phyloP scores from a whole-genome alignment of 306 rosid species.

The Phaseolus lunatus region DNA sequence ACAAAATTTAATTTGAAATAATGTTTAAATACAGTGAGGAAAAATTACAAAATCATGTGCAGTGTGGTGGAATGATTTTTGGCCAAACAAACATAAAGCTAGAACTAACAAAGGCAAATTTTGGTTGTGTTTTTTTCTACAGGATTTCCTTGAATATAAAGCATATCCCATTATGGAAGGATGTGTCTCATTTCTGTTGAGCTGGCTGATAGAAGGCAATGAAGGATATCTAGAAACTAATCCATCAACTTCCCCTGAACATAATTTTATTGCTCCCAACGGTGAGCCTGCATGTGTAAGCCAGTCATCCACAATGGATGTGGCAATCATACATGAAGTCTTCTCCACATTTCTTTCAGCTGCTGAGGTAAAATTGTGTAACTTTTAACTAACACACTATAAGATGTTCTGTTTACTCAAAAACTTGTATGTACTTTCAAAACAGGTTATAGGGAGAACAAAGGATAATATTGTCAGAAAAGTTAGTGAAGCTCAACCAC shows the following conservation, averaged over 20 bases:
- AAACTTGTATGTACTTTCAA: neutral
- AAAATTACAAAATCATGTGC: neutral
- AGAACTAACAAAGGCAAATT: slow-evolving; percentile 17
- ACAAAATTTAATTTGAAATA: neutral
- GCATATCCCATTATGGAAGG: slow-evolving; percentile 87
- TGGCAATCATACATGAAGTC: slow-evolving; percentile 71
- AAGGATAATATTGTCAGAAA: slow-evolving; percentile 53
- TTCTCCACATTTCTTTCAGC: slow-evolving; percentile 65
- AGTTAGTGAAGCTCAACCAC: slow-evolving; percentile 54
- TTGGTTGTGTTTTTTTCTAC: slow-evolving; percentile 31
- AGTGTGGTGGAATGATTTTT: neutral
- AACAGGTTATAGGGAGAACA: slow-evolving; percentile 62
- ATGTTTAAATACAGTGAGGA: neutral
- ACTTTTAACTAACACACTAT: slow-evolving; percentile 2
- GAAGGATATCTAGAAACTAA: slow-evolving; percentile 75
- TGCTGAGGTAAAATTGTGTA: slow-evolving; percentile 61
- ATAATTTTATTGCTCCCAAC: slow-evolving; percentile 68
- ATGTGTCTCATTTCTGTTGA: slow-evolving; percentile 73
- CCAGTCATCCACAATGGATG: slow-evolving; percentile 82
- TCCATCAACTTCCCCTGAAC: slow-evolving; percentile 92
- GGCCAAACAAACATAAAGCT: neutral
- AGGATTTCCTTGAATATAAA: slow-evolving; percentile 71
- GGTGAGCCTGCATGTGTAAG: slow-evolving; percentile 81
- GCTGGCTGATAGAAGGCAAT: slow-evolving; percentile 77
- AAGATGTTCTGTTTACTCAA: neutral